phyloP scores from a whole-genome alignment of 2,329 filamentous ascomycete species.

The Xylariales sp. region DNA sequence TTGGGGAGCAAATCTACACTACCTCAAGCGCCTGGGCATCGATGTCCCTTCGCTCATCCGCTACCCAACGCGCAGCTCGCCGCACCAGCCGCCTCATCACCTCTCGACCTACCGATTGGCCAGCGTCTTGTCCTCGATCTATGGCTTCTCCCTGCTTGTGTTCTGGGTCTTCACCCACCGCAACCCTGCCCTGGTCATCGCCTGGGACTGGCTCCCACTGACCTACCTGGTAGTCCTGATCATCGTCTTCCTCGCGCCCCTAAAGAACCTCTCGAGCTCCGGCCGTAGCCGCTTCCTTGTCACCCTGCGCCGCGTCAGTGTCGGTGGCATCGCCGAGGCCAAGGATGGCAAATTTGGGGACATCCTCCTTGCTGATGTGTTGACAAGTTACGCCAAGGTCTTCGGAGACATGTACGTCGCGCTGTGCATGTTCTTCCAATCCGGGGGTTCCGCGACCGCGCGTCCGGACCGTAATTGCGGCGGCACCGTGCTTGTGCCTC shows the following conservation, averaged over 20 bases:
- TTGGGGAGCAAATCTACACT: conserved; percentile 90
- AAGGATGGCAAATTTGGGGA: conserved; percentile 94
- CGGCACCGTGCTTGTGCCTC: conserved; percentile 71
- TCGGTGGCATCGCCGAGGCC: conserved; percentile 82
- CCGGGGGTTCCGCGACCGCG: conserved; percentile 68
- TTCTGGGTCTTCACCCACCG: conserved; percentile 83
- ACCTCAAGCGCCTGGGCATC: conserved; percentile 74
- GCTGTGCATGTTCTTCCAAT: conserved; percentile 83
- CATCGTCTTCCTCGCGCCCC: conserved; percentile 67
- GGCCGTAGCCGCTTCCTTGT: conserved; percentile 73
- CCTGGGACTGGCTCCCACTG: conserved; percentile 83
- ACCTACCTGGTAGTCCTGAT: conserved; percentile 72
- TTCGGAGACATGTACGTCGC: conserved; percentile 85
- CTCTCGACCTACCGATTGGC: conserved; percentile 83
- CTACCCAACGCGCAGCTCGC: conserved; percentile 71
- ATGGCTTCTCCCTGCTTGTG: conserved; percentile 65
- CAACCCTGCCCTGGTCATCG: conserved; percentile 63
- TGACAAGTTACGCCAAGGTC: conserved; percentile 93
- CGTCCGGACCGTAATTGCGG: conserved; percentile 80
- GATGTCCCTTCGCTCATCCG: conserved; percentile 83
- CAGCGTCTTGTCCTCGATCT: conserved; percentile 67
- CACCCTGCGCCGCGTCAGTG: conserved; percentile 70
- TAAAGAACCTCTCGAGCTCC: conserved; percentile 61
- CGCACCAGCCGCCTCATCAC: conserved; percentile 70
- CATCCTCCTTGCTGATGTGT: conserved; percentile 84